Percentiles rank a stretch among this genome's conserved stretches.
These are phyloP conservation scores for Herpetomonas samuelpessoai DNA, from an alignment of 208 protist species.

Conservation along the genomic window DNA sequence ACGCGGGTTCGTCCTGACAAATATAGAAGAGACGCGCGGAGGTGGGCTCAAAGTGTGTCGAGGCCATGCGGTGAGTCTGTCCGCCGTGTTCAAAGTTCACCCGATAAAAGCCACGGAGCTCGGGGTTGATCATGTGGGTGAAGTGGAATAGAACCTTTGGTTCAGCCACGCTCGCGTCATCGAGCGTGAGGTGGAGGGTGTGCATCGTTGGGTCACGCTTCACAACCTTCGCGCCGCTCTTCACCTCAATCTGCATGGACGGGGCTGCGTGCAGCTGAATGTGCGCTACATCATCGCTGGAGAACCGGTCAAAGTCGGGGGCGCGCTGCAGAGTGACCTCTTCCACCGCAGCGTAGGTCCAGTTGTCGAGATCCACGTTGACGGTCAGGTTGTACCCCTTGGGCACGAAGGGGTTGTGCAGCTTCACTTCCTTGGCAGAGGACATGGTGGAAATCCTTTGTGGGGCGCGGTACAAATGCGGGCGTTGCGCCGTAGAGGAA, in stretches of 20 bases:
- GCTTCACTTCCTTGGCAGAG: conserved; percentile 36
- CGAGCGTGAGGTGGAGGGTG: conserved; percentile 35
- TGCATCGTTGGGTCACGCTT: conserved; percentile 39
- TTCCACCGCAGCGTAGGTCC: conserved; percentile 71
- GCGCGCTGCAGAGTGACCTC: conserved; percentile 50
- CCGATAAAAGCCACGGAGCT: conserved; percentile 93
- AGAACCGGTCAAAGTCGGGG: conserved; percentile 19
- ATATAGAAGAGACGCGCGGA: conserved; percentile 95
- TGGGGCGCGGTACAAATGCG: no score
- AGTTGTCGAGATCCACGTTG: conserved; percentile 61
- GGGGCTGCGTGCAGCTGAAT: conserved; percentile 71
- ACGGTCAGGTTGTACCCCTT: conserved; percentile 64
- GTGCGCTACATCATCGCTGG: conserved; percentile 1
- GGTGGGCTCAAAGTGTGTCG: conserved; percentile 96
- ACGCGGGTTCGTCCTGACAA: conserved; percentile 96
- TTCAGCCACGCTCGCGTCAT: conserved; percentile 41
- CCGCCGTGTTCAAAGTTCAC: conserved; percentile 66
- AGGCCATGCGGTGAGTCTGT: conserved; percentile 85
- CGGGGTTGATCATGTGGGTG: conserved; percentile 79
- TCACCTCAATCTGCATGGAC: conserved; percentile 44
- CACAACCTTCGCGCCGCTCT: conserved; percentile 59
- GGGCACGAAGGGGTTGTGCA: conserved; percentile 77
- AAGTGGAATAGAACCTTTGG: conserved; percentile 68
- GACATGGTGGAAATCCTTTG: no score
- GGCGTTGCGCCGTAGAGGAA: no score